Evolutionary conservation across 2,329 filamentous ascomycete genomes (phyloP).

Genomic region (Lasiodiplodia sp.): DNA sequence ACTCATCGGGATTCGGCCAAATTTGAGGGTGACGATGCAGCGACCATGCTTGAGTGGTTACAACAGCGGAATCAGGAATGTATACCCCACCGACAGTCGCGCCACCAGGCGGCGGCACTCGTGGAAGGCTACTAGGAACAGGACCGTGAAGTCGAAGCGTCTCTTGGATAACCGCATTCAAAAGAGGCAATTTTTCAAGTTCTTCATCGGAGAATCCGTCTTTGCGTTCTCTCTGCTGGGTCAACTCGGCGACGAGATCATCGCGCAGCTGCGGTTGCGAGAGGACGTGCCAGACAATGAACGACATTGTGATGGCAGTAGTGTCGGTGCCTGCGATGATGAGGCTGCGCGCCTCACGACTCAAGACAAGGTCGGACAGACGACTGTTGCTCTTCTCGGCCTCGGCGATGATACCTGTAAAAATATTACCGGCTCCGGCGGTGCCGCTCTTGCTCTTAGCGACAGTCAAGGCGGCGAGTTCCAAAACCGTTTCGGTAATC

Average conservation of each 20-base stretch:
- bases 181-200: conserved; percentile 40
- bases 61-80: conserved; percentile 44
- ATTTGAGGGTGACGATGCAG: conserved; percentile 43
- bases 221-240: conserved; percentile 34
- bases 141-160: conserved; percentile 47
- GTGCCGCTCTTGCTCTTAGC: conserved; percentile 41
- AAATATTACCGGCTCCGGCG: conserved; percentile 42
- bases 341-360: conserved; percentile 38
- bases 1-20: neutral
- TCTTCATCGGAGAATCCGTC: conserved; percentile 36
- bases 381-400: conserved; percentile 42
- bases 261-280: conserved; percentile 30
- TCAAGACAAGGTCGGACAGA: conserved; percentile 41
- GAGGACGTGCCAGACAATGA: conserved; percentile 44
- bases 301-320: conserved; percentile 43
- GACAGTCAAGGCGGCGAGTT: conserved; percentile 40
- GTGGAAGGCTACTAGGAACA: conserved; percentile 44
- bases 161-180: conserved; percentile 49
- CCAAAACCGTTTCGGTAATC: conserved; percentile 41
- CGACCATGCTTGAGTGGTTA: conserved; percentile 49
- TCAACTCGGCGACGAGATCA: conserved; percentile 31
- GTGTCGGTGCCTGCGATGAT: conserved; percentile 47
- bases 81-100: conserved; percentile 42
- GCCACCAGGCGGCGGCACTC: conserved; percentile 45
- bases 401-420: conserved; percentile 44